phyloP scores from a whole-genome alignment of 768 basidiomycete genomes.

The Boletus vinaceobasis region DNA sequence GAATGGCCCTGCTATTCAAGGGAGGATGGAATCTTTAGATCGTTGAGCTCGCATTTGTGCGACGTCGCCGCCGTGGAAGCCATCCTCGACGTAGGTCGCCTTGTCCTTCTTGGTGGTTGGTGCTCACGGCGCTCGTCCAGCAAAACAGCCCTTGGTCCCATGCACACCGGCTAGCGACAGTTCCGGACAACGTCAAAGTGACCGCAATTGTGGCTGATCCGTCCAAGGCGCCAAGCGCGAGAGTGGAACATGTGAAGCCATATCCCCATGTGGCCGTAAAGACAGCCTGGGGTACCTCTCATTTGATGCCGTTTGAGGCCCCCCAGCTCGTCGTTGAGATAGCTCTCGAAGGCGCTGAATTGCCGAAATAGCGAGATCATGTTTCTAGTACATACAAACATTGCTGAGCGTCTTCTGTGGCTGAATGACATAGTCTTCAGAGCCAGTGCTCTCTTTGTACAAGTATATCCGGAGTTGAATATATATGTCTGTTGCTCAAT shows the following conservation, averaged over 20 bases:
- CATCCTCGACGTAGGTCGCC: slow-evolving; percentile 10
- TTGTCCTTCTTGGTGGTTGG: background rate
- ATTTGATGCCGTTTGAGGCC: slow-evolving; percentile 13
- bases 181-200: slow-evolving; percentile 10
- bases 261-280: slow-evolving; percentile 4
- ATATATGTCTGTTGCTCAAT: too few relatives aligned
- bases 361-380: background rate
- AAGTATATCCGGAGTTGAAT: too few relatives aligned
- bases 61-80: slow-evolving; percentile 8
- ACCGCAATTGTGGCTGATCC: slow-evolving; percentile 15
- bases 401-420: too few relatives aligned
- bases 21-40: background rate
- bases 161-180: background rate
- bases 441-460: too few relatives aligned
- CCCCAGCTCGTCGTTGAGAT: slow-evolving; percentile 13
- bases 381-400: background rate
- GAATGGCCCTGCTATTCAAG: background rate
- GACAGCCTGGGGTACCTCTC: slow-evolving; percentile 10
- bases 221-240: background rate
- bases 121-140: slow-evolving; percentile 2
- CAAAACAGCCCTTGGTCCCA: slow-evolving; percentile 26
- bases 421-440: background rate
- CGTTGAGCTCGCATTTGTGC: background rate
- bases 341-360: slow-evolving; percentile 1
- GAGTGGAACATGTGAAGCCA: background rate